Percentiles rank a stretch among this genome's conserved stretches.
phyloP scores from a whole-genome alignment of 192 early-diverging fungal species.

The Lunasporangiospora selenospora region DNA sequence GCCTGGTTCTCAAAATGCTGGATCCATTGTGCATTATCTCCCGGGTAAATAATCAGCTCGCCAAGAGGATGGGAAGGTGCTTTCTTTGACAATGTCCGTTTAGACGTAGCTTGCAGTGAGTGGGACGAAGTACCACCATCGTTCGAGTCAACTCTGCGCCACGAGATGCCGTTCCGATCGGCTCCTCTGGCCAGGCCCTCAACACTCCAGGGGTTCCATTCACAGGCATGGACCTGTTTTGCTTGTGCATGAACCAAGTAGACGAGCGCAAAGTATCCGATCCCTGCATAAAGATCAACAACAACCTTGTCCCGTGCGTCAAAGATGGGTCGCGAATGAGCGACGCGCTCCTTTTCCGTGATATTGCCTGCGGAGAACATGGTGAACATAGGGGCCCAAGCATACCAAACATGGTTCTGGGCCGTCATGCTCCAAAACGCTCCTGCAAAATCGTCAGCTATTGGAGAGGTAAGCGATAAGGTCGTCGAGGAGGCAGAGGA shows the following conservation, averaged over 20 bases:
- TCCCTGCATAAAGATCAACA: conserved; percentile 51
- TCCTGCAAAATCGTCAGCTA: background rate
- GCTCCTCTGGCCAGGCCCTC: conserved; percentile 44
- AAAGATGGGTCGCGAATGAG: conserved; percentile 33
- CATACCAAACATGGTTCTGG: conserved; percentile 47
- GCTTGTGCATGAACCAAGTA: conserved; percentile 49
- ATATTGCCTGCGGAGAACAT: conserved; percentile 55
- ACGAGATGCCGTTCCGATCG: conserved; percentile 21
- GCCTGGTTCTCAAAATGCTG: conserved; percentile 35
- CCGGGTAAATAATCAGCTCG: conserved; percentile 38
- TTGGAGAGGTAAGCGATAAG: background rate
- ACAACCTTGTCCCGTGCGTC: conserved; percentile 31
- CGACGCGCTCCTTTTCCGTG: conserved; percentile 50
- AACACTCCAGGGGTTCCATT: conserved; percentile 54
- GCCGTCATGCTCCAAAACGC: conserved; percentile 42
- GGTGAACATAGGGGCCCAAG: conserved; percentile 50
- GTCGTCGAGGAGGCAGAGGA: background rate
- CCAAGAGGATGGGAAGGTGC: background rate
- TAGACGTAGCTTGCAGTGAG: too few species aligned
- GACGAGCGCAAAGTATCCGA: conserved; percentile 49
- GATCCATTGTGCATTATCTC: conserved; percentile 49
- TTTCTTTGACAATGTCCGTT: too few species aligned
- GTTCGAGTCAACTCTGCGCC: too few species aligned
- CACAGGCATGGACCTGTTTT: conserved; percentile 48
- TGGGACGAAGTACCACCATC: too few species aligned